Base-by-base conservation (phyloP, 2,329 filamentous ascomycete genomes). In the Pseudogymnoascus sp. region DNA sequence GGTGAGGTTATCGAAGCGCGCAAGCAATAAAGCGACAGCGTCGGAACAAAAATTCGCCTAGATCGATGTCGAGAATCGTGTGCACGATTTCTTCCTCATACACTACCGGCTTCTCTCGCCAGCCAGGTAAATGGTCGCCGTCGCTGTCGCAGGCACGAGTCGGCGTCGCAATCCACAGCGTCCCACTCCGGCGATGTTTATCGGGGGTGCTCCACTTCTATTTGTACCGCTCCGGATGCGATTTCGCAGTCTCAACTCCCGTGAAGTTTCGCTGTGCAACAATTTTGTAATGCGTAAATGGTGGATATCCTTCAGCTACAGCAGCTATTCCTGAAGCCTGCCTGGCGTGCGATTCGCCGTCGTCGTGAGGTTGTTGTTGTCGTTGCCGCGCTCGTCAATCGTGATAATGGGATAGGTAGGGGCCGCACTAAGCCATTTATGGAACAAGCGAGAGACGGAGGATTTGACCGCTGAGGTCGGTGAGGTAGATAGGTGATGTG, bases 361-460 rank as follows among this genome's bases (percentile, higher is more conserved):
- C 49, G 49, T 55, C 28, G 49, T 55, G 28, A 22, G 45, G 14
- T 49, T 33, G 49, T 55, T 55, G 49, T 55, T 33, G 28, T 28
- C 28, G 49, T 55, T 55, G 28, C 49, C 49, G 28, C 49, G 49
- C 49, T 55, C 49, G 49, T 55, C 49, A 55, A 55, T 55, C 49
- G 49, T 55, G 49, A 55, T 55, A 55, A 55, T 55, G 49, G 49
- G 49, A 55, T 55, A 55, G 28, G 49, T 33, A 55, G 49, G 49
- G 49, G 49, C 49, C 49, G 49, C 49, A 33, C 49, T 55, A 55
- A 55, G 49, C 49, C 49, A 55, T 55, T 55, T 55, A 55, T 16
- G 49, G 49, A 33, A 25, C 23, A 55, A 55, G 49, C 49, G 49
- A 55, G 49, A 19, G 49, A 33, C 49, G 4, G 49, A 33, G 28